Percentiles rank a stretch among this genome's conserved stretches.
Evolutionary conservation across 83 land plant species (phyloP).

Genomic region (Larix sibirica): DNA sequence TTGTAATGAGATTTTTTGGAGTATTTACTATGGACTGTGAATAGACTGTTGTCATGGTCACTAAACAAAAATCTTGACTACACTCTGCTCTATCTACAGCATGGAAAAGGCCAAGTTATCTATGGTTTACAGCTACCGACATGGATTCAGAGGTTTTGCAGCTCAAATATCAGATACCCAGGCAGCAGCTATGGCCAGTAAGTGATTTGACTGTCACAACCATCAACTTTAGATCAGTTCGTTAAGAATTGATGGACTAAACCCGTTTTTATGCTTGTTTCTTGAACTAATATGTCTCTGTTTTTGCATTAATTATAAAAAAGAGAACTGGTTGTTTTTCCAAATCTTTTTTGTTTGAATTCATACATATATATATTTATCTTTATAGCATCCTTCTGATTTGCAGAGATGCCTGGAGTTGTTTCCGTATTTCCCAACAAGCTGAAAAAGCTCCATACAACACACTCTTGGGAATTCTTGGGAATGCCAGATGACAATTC

Average conservation of each 20-base stretch:
- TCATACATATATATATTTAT: neutral
- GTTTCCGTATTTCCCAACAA: conserved; percentile 70
- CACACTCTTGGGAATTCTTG: conserved; percentile 84
- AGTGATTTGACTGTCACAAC: neutral
- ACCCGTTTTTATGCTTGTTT: too few relatives aligned
- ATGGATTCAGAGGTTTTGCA: conserved; percentile 78
- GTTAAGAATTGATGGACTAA: too few relatives aligned
- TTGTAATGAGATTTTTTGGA: neutral
- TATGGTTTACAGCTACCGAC: conserved; percentile 65
- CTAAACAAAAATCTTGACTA: neutral
- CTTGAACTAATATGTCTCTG: too few relatives aligned
- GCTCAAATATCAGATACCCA: conserved; percentile 56
- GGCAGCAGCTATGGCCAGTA: conserved; percentile 53
- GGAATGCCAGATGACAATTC: conserved; percentile 51
- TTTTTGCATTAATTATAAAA: too few relatives aligned
- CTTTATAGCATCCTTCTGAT: neutral
- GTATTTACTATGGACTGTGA: neutral
- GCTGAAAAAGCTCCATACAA: conserved; percentile 61
- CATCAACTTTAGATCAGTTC: too few relatives aligned
- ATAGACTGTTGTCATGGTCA: neutral
- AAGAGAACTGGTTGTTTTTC: too few relatives aligned
- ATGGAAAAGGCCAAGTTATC: conserved; percentile 52
- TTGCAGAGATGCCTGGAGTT: conserved; percentile 65
- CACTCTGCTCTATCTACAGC: conserved; percentile 26
- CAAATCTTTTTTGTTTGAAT: too few relatives aligned